Evolutionary conservation across 345 rosid genomes (phyloP).

Genomic region (Garcia nutans): DNA sequence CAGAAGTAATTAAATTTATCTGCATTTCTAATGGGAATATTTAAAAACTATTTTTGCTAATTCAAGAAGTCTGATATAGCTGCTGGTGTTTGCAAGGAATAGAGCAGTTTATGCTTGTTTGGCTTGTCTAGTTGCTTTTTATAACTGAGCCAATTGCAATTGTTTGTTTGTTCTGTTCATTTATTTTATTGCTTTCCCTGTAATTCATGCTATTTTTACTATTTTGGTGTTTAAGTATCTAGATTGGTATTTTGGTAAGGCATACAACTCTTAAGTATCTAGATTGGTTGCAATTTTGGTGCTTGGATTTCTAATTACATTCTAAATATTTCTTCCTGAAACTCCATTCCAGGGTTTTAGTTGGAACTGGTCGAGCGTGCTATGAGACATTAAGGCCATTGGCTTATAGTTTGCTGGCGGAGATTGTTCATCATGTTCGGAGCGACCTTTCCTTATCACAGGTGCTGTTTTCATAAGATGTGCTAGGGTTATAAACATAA

Average conservation of each 20-base stretch:
- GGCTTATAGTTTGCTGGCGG: slow-evolving; percentile 97
- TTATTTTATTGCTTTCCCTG: background rate
- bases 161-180: background rate
- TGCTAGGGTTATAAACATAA: background rate
- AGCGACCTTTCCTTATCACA: slow-evolving; percentile 81
- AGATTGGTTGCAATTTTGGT: background rate
- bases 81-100: background rate
- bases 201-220: background rate
- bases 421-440: slow-evolving; percentile 98
- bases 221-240: background rate
- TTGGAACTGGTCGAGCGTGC: slow-evolving; percentile 98
- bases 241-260: background rate
- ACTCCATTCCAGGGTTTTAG: slow-evolving; percentile 63
- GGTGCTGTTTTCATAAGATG: slow-evolving; percentile 40
- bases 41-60: background rate
- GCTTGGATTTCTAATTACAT: background rate
- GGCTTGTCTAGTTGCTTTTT: background rate
- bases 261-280: background rate
- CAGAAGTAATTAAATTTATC: background rate
- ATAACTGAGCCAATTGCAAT: background rate
- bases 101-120: background rate
- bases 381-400: slow-evolving; percentile 95
- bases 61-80: background rate
- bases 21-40: background rate
- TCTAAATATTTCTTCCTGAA: background rate